These are phyloP conservation scores for Chytriomyces sp. DNA, from an alignment of 192 early-diverging fungal genomes.

Conservation along the genomic window DNA sequence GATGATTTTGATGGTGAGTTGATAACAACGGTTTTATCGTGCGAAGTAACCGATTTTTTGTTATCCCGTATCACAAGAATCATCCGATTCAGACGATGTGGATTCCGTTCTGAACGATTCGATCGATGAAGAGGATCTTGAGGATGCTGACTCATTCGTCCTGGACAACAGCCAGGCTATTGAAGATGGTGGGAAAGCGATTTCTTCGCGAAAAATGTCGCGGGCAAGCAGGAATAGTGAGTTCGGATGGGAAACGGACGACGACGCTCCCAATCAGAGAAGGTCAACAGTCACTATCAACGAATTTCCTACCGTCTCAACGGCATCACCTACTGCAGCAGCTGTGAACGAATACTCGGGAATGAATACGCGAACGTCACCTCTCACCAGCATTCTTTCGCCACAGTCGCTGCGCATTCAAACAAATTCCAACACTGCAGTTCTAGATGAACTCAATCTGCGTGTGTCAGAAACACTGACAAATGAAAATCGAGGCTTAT, in stretches of 20 bases:
- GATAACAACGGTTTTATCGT: background rate
- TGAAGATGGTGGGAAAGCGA: background rate
- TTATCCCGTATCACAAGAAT: background rate
- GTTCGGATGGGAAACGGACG: background rate
- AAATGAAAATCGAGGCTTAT: background rate
- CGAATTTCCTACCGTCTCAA: background rate
- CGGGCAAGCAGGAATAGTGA: background rate
- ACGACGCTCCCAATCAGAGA: background rate
- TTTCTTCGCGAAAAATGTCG: background rate
- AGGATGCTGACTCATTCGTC: slow-evolving; percentile 13
- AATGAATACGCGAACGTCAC: slow-evolving; percentile 2
- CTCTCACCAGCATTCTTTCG: slow-evolving; percentile 11
- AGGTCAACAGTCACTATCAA: slow-evolving; percentile 31
- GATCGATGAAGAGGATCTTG: background rate
- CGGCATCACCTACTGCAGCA: background rate
- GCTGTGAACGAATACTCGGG: slow-evolving; percentile 2
- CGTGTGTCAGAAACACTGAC: background rate
- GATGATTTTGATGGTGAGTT: slow-evolving; percentile 21
- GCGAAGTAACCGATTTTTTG: background rate
- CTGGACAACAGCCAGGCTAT: background rate
- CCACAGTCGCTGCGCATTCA: slow-evolving; percentile 7
- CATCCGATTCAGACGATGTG: background rate
- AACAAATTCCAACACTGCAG: background rate
- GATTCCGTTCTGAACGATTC: slow-evolving; percentile 1
- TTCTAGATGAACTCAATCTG: background rate